Percentiles rank a stretch among this genome's conserved stretches.
Conservation (phyloP, 2,329 filamentous ascomycete species). For the Fusarium denticulatum region DNA sequence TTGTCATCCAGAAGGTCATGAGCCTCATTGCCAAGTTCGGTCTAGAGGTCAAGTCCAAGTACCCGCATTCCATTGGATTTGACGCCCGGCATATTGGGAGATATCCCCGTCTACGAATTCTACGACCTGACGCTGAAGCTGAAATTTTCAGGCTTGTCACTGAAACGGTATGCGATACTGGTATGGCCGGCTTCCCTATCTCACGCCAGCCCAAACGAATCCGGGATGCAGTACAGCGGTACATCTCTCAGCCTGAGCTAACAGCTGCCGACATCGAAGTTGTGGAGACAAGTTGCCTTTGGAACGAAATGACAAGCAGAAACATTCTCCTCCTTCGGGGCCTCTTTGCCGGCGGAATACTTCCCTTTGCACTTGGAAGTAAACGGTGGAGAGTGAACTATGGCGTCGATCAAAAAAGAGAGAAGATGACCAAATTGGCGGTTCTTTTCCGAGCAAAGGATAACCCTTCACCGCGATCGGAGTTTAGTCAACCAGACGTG, state of each 20-base stretch:
- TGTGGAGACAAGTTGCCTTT: slow-evolving; percentile 53
- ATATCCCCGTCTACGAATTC: slow-evolving; percentile 61
- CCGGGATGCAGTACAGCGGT: slow-evolving; percentile 50
- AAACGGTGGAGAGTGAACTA: slow-evolving; percentile 76
- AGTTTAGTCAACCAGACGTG: slow-evolving; percentile 71
- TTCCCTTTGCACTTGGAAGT: slow-evolving; percentile 61
- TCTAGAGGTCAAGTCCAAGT: slow-evolving; percentile 37
- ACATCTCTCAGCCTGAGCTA: slow-evolving; percentile 55
- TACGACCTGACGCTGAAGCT: slow-evolving; percentile 48
- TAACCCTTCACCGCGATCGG: slow-evolving; percentile 62
- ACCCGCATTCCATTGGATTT: slow-evolving; percentile 57
- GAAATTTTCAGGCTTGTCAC: slow-evolving; percentile 50
- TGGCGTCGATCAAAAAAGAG: slow-evolving; percentile 59
- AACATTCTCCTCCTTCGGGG: slow-evolving; percentile 62
- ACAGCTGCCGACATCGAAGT: slow-evolving; percentile 40
- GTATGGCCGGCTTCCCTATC: slow-evolving; percentile 56
- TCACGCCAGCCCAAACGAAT: slow-evolving; percentile 45
- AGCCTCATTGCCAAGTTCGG: slow-evolving; percentile 51
- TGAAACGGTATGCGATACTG: slow-evolving; percentile 53
- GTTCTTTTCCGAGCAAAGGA: slow-evolving; percentile 72
- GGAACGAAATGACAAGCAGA: slow-evolving; percentile 45
- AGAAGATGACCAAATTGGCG: slow-evolving; percentile 57
- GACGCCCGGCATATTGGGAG: slow-evolving; percentile 41
- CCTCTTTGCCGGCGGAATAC: slow-evolving; percentile 64
- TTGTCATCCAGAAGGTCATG: slow-evolving; percentile 63